Conservation (phyloP, 2,329 filamentous ascomycete genomes). For the Talaromyces funiculosus region DNA sequence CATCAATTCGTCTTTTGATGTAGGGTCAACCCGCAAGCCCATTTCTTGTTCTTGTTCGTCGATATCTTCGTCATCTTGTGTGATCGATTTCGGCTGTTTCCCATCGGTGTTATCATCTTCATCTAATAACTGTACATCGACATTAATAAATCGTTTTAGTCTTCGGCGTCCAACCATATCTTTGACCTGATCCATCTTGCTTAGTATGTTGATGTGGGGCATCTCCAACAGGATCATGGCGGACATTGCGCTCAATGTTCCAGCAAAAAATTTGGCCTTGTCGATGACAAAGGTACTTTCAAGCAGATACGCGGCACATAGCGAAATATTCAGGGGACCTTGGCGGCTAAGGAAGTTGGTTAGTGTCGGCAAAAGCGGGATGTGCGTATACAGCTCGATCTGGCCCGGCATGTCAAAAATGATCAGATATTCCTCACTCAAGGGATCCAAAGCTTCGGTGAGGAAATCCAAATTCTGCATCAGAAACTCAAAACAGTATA, state of each 20-base stretch:
- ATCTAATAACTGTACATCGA: conserved; percentile 75
- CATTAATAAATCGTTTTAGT: conserved; percentile 81
- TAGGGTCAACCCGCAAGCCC: conserved; percentile 53
- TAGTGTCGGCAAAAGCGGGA: conserved; percentile 81
- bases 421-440: conserved; percentile 93
- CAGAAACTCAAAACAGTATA: conserved; percentile 95
- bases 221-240: conserved; percentile 99
- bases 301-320: conserved; percentile 90
- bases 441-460: conserved; percentile 72
- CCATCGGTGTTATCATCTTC: conserved; percentile 42
- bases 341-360: conserved; percentile 73
- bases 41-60: conserved; percentile 38
- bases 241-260: conserved; percentile 92
- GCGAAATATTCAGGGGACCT: conserved; percentile 78
- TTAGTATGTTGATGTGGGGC: conserved; percentile 91
- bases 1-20: conserved; percentile 66
- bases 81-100: conserved; percentile 35
- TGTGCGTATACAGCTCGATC: conserved; percentile 97
- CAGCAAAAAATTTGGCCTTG: conserved; percentile 94
- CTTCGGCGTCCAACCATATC: conserved; percentile 82
- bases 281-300: conserved; percentile 95
- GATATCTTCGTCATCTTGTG: conserved; percentile 24
- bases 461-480: conserved; percentile 92
- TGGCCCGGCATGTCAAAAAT: conserved; percentile 98
- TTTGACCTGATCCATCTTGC: conserved; percentile 96